A percentile compares a stretch with the other conserved stretches of the same genome.
These are phyloP conservation scores for Hemisphaericaspora lyxosophila DNA, from an alignment of 1,139 yeast genomes.

Conservation along the genomic window DNA sequence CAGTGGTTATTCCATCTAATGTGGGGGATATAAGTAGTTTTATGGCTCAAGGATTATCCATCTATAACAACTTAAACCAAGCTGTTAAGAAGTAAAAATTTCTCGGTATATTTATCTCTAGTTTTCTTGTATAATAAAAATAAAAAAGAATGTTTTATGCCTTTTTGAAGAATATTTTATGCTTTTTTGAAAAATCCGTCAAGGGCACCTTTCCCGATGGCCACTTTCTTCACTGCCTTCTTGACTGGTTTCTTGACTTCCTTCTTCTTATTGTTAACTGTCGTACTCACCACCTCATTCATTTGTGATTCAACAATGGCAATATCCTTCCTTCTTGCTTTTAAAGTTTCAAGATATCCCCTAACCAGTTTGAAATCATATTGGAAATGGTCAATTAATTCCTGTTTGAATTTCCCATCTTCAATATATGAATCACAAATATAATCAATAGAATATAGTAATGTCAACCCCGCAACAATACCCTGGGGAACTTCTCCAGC, in stretches of 20 bases:
- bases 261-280: slow-evolving; percentile 19
- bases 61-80: slow-evolving; percentile 55
- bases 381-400: slow-evolving; percentile 13
- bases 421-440: slow-evolving; percentile 29
- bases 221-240: slow-evolving; percentile 36
- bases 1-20: slow-evolving; percentile 75
- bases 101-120: no score
- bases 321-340: slow-evolving; percentile 25
- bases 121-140: no score
- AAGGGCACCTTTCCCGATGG: slow-evolving; percentile 59
- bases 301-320: slow-evolving; percentile 28
- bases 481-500: slow-evolving; percentile 25
- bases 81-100: slow-evolving; percentile 5
- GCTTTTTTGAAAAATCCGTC: slow-evolving; percentile 58
- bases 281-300: slow-evolving; percentile 24
- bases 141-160: no score
- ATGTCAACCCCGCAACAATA: slow-evolving; percentile 24
- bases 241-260: slow-evolving; percentile 17
- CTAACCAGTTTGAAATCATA: slow-evolving; percentile 32
- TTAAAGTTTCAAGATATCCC: slow-evolving; percentile 28
- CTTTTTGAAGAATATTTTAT: no score
- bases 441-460: slow-evolving; percentile 29
- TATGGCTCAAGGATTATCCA: slow-evolving; percentile 76
- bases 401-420: slow-evolving; percentile 16
- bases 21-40: slow-evolving; percentile 72